Evolutionary conservation across 768 basidiomycete genomes (phyloP).

Genomic region (Leucocoprinus birnbaumii): DNA sequence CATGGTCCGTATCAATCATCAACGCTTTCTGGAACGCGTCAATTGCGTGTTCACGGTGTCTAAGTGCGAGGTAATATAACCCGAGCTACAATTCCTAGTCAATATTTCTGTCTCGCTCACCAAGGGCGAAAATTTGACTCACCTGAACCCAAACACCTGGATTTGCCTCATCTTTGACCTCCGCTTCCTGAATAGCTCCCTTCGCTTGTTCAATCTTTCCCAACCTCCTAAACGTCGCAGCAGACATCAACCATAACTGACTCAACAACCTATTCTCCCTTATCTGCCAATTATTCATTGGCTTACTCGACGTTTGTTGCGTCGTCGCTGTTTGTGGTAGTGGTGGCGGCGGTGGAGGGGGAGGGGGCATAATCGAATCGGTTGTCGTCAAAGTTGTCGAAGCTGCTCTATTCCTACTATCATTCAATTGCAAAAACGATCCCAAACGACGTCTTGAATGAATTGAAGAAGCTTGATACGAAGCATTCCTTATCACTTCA

Average conservation of each 20-base stretch:
- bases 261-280: constrained; percentile 72
- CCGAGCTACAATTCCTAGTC: too few relatives aligned
- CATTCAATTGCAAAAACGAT: constrained; percentile 40
- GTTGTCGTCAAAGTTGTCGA: constrained; percentile 40
- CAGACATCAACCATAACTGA: constrained; percentile 90
- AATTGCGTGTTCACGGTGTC: constrained; percentile 59
- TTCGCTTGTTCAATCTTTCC: constrained; percentile 89
- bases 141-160: constrained; percentile 96
- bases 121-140: too few relatives aligned
- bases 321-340: constrained; percentile 29
- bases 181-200: constrained; percentile 93
- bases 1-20: constrained; percentile 79
- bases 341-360: constrained; percentile 31
- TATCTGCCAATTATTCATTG: constrained; percentile 39
- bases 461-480: constrained; percentile 78
- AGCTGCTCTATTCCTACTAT: constrained; percentile 17
- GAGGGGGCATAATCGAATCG: too few relatives aligned
- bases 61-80: constrained; percentile 63
- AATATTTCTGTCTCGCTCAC: too few relatives aligned
- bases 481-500: constrained; percentile 53
- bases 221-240: constrained; percentile 88
- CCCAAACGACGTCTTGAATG: constrained; percentile 70
- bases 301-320: constrained; percentile 23
- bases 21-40: constrained; percentile 85
- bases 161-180: constrained; percentile 82